Evolutionary conservation across 2,329 filamentous ascomycete species (phyloP).

Genomic region (Xylariaceae sp.): DNA sequence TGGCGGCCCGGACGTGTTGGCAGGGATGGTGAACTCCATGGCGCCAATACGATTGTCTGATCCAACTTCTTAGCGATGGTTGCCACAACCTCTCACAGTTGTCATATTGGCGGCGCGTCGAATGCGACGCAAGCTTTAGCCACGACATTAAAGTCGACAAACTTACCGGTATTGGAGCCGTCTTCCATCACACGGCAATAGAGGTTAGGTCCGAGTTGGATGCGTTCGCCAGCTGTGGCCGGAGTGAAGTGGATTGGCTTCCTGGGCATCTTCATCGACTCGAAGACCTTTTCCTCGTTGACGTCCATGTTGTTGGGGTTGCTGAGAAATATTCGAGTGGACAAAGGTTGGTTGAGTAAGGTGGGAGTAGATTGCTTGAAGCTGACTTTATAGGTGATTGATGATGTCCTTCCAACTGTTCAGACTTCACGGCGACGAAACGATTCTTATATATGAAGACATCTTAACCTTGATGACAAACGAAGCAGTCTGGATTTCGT

Average conservation of each 20-base stretch:
- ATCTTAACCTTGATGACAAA: too few relatives aligned
- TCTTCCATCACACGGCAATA: neutral
- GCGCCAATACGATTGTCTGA: constrained; percentile 9
- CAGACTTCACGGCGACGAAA: too few relatives aligned
- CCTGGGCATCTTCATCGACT: neutral
- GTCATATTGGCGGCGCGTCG: neutral
- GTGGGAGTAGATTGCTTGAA: neutral
- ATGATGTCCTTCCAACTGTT: too few relatives aligned
- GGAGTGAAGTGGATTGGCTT: neutral
- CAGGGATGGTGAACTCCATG: constrained; percentile 46
- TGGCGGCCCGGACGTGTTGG: constrained; percentile 43
- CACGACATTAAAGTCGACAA: neutral
- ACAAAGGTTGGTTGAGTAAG: neutral
- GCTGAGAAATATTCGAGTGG: neutral
- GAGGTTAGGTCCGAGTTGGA: neutral
- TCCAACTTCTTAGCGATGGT: too few relatives aligned
- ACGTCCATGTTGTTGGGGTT: neutral
- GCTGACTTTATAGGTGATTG: too few relatives aligned
- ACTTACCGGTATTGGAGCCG: neutral
- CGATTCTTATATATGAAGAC: too few relatives aligned
- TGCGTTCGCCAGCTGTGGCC: neutral
- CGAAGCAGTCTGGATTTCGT: too few relatives aligned
- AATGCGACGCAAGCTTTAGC: neutral
- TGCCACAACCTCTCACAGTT: neutral
- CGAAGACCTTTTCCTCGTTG: neutral